A percentile compares a stretch with the other conserved stretches of the same genome.
These are phyloP conservation scores for Oryza rufipogon DNA, from an alignment of 176 grass and related monocot genomes.

Conservation along the genomic window DNA sequence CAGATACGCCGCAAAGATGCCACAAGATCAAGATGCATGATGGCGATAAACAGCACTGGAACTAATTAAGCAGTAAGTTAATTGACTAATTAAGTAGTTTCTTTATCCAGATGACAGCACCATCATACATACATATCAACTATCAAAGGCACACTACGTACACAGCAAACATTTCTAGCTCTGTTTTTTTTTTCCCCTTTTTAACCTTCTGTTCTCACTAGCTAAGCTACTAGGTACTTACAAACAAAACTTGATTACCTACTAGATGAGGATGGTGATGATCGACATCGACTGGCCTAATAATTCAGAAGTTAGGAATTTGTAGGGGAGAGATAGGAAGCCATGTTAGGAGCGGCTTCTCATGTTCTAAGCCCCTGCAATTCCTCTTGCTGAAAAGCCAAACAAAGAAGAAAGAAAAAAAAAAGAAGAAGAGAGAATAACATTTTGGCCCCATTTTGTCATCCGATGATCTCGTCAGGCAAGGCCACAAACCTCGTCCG, in stretches of 20 bases:
- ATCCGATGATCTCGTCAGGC: slow-evolving; percentile 86
- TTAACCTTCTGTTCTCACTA: not conserved
- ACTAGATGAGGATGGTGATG: not conserved
- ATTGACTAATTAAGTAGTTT: too few relatives aligned
- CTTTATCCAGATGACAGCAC: too few relatives aligned
- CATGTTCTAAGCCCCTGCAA: slow-evolving; percentile 55
- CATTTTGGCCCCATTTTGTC: slow-evolving; percentile 1
- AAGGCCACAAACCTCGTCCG: slow-evolving; percentile 72
- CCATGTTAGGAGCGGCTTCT: slow-evolving; percentile 71
- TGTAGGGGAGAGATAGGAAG: slow-evolving; percentile 66
- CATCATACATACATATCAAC: not conserved
- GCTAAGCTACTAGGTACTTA: not conserved
- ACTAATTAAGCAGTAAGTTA: too few relatives aligned
- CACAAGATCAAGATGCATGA: too few relatives aligned
- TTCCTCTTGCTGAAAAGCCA: not conserved
- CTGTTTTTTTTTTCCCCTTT: not conserved
- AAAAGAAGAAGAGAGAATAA: not conserved
- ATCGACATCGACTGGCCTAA: not conserved
- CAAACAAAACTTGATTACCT: not conserved
- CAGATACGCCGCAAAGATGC: too few relatives aligned
- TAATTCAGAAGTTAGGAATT: not conserved
- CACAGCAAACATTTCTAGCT: too few relatives aligned
- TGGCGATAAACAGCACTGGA: too few relatives aligned
- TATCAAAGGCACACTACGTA: not conserved
- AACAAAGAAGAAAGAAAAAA: not conserved